Percentiles rank a stretch among this genome's conserved stretches.
These are phyloP conservation scores for Leptographium procerum DNA, from an alignment of 2,329 filamentous ascomycete species.

Conservation along the genomic window DNA sequence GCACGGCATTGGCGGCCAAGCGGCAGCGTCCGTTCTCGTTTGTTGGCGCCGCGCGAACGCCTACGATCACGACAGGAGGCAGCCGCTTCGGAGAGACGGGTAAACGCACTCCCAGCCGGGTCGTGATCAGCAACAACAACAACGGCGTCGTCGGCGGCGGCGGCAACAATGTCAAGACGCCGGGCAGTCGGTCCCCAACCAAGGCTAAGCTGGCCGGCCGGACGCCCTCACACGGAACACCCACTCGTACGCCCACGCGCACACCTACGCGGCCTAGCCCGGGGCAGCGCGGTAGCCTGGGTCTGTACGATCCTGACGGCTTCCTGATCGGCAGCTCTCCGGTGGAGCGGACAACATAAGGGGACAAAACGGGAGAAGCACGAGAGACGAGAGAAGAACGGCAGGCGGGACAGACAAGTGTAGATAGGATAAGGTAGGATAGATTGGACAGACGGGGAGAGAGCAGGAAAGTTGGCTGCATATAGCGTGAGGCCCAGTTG, in stretches of 20 bases:
- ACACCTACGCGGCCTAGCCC: background rate
- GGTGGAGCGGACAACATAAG: too few species aligned
- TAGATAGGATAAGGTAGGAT: too few species aligned
- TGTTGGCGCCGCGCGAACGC: background rate
- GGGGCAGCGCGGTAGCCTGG: constrained; percentile 23
- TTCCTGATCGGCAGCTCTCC: constrained; percentile 30
- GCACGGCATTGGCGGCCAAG: background rate
- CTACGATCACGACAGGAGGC: background rate
- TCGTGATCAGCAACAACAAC: background rate
- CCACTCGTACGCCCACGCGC: background rate
- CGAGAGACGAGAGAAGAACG: background rate
- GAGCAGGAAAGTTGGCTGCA: too few species aligned
- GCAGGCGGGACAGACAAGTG: background rate
- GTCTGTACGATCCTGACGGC: constrained; percentile 32
- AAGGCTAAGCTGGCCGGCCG: background rate
- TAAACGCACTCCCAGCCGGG: background rate
- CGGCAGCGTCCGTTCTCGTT: background rate
- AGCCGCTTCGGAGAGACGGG: background rate
- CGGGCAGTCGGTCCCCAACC: constrained; percentile 11
- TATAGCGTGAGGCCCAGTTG: too few species aligned
- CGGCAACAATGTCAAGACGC: background rate
- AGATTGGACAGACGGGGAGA: too few species aligned
- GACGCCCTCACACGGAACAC: background rate
- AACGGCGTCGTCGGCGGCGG: too few species aligned
- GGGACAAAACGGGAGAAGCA: background rate